Conservation (phyloP, 805 yeast species). For the Helenozyma rhizophorensis region DNA sequence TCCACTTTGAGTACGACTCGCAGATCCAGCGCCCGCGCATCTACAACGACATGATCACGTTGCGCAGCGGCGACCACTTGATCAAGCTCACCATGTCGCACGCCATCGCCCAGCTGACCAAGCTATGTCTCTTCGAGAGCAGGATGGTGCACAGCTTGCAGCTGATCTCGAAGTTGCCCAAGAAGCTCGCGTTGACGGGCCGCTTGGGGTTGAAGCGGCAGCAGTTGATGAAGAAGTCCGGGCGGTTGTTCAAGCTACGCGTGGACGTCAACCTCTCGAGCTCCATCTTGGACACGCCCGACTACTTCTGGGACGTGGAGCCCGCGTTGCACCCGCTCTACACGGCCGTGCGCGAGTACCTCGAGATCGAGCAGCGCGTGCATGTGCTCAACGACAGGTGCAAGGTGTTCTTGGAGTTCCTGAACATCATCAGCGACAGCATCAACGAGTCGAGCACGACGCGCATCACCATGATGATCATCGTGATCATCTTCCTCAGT, state of each 20-base stretch:
- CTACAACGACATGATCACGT: conserved; percentile 89
- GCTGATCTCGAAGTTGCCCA: conserved; percentile 86
- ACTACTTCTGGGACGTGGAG: conserved; percentile 91
- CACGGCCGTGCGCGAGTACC: conserved; percentile 81
- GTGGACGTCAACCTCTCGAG: conserved; percentile 92
- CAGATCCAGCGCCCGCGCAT: conserved; percentile 66
- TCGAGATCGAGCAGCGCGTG: conserved; percentile 93
- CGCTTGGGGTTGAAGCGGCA: conserved; percentile 78
- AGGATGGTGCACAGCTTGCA: conserved; percentile 80
- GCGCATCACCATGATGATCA: conserved; percentile 85
- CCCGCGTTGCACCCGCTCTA: conserved; percentile 94
- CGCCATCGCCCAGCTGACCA: conserved; percentile 95
- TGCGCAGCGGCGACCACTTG: conserved; percentile 87
- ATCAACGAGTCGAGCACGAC: conserved; percentile 92
- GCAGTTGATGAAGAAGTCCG: conserved; percentile 82
- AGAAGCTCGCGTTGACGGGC: conserved; percentile 86
- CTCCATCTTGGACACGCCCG: conserved; percentile 90
- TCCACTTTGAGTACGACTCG: conserved; percentile 67
- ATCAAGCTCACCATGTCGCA: conserved; percentile 91
- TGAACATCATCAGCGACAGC: conserved; percentile 89
- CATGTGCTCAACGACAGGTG: conserved; percentile 92
- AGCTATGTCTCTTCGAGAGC: conserved; percentile 85
- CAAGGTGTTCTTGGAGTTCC: conserved; percentile 87
- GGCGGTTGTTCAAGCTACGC: conserved; percentile 80
- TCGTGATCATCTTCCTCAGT: conserved; percentile 73